phyloP scores from a whole-genome alignment of 23 red algal genomes.

The Pyropia haitanensis region DNA sequence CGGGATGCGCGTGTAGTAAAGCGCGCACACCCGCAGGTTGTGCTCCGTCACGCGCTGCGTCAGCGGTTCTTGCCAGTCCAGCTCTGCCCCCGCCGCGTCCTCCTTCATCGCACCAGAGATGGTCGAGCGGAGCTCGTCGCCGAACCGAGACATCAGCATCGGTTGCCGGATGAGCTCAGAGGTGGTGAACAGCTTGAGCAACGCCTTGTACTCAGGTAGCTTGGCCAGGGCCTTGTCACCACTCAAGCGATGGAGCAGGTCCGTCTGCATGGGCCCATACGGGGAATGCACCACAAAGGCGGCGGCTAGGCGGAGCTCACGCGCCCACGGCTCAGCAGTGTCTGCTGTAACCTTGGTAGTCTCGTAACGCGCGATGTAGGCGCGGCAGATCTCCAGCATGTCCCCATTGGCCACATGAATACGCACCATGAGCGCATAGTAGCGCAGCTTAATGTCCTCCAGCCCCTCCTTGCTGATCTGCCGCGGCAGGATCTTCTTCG shows the following conservation, averaged over 20 bases:
- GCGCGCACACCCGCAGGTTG: slow-evolving; percentile 85
- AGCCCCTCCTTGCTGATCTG: slow-evolving; percentile 68
- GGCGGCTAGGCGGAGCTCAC: slow-evolving; percentile 60
- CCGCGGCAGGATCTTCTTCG: slow-evolving; percentile 88
- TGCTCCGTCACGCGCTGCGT: slow-evolving; percentile 85
- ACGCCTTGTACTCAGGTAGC: slow-evolving; percentile 37
- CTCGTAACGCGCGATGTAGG: slow-evolving; percentile 73
- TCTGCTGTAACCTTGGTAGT: slow-evolving; percentile 20
- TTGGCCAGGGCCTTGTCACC: slow-evolving; percentile 63
- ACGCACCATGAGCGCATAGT: slow-evolving; percentile 75
- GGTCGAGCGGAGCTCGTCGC: slow-evolving; percentile 21
- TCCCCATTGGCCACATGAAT: slow-evolving; percentile 68
- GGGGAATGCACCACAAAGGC: slow-evolving; percentile 59
- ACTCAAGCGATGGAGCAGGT: slow-evolving; percentile 69
- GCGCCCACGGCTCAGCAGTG: slow-evolving; percentile 11
- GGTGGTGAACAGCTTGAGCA: slow-evolving; percentile 76
- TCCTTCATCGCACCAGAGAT: slow-evolving; percentile 34
- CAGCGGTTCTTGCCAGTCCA: slow-evolving; percentile 51
- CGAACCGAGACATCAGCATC: slow-evolving; percentile 44
- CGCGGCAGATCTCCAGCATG: slow-evolving; percentile 72
- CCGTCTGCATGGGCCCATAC: slow-evolving; percentile 59
- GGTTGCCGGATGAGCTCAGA: slow-evolving; percentile 90
- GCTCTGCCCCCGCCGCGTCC: slow-evolving; percentile 12
- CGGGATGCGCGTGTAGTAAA: slow-evolving; percentile 78
- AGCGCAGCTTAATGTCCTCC: slow-evolving; percentile 48